These are phyloP conservation scores for Cladosporium sp. DNA, from an alignment of 2,329 filamentous ascomycete species.

Conservation along the genomic window DNA sequence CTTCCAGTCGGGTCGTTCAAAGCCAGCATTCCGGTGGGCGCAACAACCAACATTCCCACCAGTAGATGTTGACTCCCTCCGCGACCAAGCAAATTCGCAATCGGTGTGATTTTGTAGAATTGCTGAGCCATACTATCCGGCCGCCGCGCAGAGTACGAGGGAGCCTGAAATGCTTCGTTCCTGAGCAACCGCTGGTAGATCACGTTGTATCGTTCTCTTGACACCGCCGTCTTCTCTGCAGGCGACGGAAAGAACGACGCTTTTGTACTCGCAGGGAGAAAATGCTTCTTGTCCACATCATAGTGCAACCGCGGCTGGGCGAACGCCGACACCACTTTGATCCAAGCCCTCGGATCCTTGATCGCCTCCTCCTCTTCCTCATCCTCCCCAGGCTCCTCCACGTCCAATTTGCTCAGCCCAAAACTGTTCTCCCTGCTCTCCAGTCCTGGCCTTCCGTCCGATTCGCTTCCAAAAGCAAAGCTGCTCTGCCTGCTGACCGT, in stretches of 20 bases:
- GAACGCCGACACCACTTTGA: constrained; percentile 77
- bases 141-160: constrained; percentile 57
- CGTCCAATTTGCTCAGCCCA: constrained; percentile 44
- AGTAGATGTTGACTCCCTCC: constrained; percentile 81
- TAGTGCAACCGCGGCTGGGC: constrained; percentile 76
- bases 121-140: constrained; percentile 48
- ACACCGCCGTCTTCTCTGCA: constrained; percentile 75
- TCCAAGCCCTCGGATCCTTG: constrained; percentile 70
- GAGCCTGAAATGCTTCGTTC: constrained; percentile 87
- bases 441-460: constrained; percentile 28
- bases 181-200: constrained; percentile 87
- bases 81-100: constrained; percentile 68
- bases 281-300: constrained; percentile 79
- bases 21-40: constrained; percentile 74
- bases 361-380: constrained; percentile 54
- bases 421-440: constrained; percentile 61
- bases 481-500: constrained; percentile 56
- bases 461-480: constrained; percentile 52
- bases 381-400: constrained; percentile 50
- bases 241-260: constrained; percentile 59
- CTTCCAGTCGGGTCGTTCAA: constrained; percentile 84
- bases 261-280: constrained; percentile 56
- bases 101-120: constrained; percentile 81
- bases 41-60: constrained; percentile 71
- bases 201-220: constrained; percentile 85